These are phyloP conservation scores for Vicia sativa DNA, from an alignment of 306 rosid genomes.

Conservation along the genomic window DNA sequence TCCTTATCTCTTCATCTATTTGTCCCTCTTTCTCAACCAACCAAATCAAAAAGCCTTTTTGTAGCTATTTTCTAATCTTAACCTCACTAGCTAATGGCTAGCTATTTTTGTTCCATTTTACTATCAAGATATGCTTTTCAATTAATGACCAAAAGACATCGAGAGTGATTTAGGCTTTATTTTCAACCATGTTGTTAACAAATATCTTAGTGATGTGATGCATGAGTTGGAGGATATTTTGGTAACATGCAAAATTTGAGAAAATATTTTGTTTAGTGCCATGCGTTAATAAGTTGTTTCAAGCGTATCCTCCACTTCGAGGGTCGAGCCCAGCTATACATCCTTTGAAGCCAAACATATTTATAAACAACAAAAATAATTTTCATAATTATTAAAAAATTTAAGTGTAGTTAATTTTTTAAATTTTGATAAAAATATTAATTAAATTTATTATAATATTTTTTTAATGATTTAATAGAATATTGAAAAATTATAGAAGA, in stretches of 20 bases:
- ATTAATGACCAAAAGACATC: slow-evolving; percentile 33
- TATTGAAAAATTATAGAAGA: too few relatives aligned
- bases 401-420: too few relatives aligned
- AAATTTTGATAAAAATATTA: too few relatives aligned
- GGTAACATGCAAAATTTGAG: slow-evolving; percentile 1
- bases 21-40: slow-evolving; percentile 31
- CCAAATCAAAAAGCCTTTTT: slow-evolving; percentile 5
- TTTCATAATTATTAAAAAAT: too few relatives aligned
- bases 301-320: slow-evolving; percentile 4
- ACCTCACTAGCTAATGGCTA: slow-evolving; percentile 21
- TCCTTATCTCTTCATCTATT: slow-evolving; percentile 44
- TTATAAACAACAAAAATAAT: too few relatives aligned
- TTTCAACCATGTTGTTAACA: neutral
- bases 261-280: slow-evolving; percentile 35
- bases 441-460: too few relatives aligned
- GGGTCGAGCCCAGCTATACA: slow-evolving; percentile 6
- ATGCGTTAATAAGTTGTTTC: neutral
- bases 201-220: slow-evolving; percentile 1
- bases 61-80: slow-evolving; percentile 25
- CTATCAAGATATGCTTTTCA: slow-evolving; percentile 6
- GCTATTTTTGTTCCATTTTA: slow-evolving; percentile 5
- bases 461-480: too few relatives aligned
- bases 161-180: neutral
- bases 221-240: slow-evolving; percentile 14
- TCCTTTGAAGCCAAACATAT: too few relatives aligned